Evolutionary conservation across 345 rosid species (phyloP).

Genomic region (Capsella bursapastoris): DNA sequence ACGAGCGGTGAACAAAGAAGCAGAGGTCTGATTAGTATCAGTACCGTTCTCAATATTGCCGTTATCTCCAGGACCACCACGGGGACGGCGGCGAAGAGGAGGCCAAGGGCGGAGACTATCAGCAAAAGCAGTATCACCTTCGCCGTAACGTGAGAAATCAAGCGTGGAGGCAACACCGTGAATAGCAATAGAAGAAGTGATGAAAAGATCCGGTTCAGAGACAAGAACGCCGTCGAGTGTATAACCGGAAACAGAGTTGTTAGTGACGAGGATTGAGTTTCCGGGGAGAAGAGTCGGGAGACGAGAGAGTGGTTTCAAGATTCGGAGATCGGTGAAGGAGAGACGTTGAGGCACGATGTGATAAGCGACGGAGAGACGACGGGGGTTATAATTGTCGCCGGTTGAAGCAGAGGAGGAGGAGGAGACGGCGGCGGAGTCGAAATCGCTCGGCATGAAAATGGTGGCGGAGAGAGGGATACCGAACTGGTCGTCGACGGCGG

Average conservation of each 20-base stretch:
- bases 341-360: conserved; percentile 86
- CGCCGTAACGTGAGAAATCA: conserved; percentile 60
- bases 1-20: conserved; percentile 2
- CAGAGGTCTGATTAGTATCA: conserved; percentile 2
- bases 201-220: conserved; percentile 67
- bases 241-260: conserved; percentile 58
- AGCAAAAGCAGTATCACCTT: conserved; percentile 10
- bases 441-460: conserved; percentile 60
- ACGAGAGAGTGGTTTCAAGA: conserved; percentile 60
- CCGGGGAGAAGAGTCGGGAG: conserved; percentile 69
- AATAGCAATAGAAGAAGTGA: conserved; percentile 54
- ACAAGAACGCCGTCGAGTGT: conserved; percentile 61
- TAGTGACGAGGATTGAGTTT: conserved; percentile 69
- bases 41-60: too few species aligned
- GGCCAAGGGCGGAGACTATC: conserved; percentile 24
- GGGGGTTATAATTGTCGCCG: neutral
- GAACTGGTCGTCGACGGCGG: conserved; percentile 47
- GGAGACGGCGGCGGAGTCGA: conserved; percentile 42
- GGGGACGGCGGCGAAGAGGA: neutral
- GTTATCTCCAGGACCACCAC: neutral
- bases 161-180: conserved; percentile 64
- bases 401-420: conserved; percentile 30
- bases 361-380: conserved; percentile 56
- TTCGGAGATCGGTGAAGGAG: conserved; percentile 63
- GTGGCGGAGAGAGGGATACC: conserved; percentile 63